A percentile compares a stretch with the other conserved stretches of the same genome.
These are phyloP conservation scores for Barnettozyma californica DNA, from an alignment of 805 yeast genomes.

Conservation along the genomic window DNA sequence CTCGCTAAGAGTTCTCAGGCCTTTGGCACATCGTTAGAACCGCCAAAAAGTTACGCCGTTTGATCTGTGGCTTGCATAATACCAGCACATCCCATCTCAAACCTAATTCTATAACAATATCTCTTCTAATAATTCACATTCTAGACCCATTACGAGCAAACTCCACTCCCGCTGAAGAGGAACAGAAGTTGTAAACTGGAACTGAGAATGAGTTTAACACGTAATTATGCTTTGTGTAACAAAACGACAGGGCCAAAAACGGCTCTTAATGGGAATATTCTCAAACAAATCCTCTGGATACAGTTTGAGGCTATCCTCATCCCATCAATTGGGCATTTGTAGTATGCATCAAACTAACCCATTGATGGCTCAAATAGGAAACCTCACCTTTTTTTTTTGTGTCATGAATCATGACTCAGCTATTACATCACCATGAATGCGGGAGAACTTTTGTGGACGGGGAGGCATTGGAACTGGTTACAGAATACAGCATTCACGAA, in stretches of 20 bases:
- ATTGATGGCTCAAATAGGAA: conserved; percentile 7
- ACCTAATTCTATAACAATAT: too few relatives aligned
- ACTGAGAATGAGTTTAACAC: background rate
- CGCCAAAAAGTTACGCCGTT: too few relatives aligned
- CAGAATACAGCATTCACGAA: too few relatives aligned
- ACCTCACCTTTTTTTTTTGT: background rate
- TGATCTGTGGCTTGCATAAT: too few relatives aligned
- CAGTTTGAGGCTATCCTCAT: background rate
- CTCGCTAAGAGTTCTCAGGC: too few relatives aligned
- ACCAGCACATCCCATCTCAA: too few relatives aligned
- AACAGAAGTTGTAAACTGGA: background rate
- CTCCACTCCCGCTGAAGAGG: background rate
- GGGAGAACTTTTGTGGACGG: too few relatives aligned
- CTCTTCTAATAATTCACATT: too few relatives aligned
- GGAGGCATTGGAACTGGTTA: too few relatives aligned
- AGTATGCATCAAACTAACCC: background rate
- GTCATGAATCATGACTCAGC: too few relatives aligned
- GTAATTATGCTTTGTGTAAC: background rate
- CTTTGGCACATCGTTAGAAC: too few relatives aligned
- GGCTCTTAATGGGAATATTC: background rate
- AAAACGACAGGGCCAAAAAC: background rate
- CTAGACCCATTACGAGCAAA: background rate
- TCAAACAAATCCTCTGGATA: background rate
- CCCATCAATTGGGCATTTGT: background rate
- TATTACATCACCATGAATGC: too few relatives aligned